phyloP scores from a whole-genome alignment of 805 yeast genomes.

The Candida vartiovaarae region DNA sequence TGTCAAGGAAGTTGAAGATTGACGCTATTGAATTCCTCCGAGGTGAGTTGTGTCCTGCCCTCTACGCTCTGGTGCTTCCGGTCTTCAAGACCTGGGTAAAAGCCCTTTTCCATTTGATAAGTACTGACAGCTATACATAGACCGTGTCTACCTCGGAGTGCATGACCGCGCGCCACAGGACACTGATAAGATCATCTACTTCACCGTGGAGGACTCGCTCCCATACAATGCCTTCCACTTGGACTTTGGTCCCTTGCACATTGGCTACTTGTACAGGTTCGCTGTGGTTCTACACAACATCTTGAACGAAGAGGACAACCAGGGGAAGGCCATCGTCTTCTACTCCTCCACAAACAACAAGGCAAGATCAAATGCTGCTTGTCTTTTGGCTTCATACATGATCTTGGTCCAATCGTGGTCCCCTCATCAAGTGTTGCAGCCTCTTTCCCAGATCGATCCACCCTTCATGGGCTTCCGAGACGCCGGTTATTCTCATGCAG shows the following conservation, averaged over 20 bases:
- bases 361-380: slow-evolving; percentile 89
- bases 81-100: too few species aligned
- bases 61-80: too few species aligned
- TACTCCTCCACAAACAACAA: slow-evolving; percentile 79
- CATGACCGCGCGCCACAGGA: slow-evolving; percentile 75
- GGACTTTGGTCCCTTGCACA: slow-evolving; percentile 94
- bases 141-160: slow-evolving; percentile 80
- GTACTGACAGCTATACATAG: slow-evolving; percentile 1
- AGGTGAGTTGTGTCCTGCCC: slow-evolving; percentile 8
- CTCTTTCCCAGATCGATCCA: slow-evolving; percentile 84
- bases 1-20: slow-evolving; percentile 53
- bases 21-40: slow-evolving; percentile 38
- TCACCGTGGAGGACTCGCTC: slow-evolving; percentile 87
- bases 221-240: slow-evolving; percentile 93
- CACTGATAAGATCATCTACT: slow-evolving; percentile 68
- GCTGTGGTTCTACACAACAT: slow-evolving; percentile 93
- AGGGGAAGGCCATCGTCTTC: slow-evolving; percentile 83
- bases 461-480: slow-evolving; percentile 95
- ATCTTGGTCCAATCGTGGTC: slow-evolving; percentile 94
- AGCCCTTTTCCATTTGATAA: neutral
- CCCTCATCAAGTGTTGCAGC: slow-evolving; percentile 95
- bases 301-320: slow-evolving; percentile 76
- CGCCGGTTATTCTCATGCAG: slow-evolving; percentile 95
- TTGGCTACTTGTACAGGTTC: slow-evolving; percentile 89
- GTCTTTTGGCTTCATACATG: slow-evolving; percentile 92